phyloP scores from a whole-genome alignment of 768 basidiomycete species.

The Pulveroboletus sp. region DNA sequence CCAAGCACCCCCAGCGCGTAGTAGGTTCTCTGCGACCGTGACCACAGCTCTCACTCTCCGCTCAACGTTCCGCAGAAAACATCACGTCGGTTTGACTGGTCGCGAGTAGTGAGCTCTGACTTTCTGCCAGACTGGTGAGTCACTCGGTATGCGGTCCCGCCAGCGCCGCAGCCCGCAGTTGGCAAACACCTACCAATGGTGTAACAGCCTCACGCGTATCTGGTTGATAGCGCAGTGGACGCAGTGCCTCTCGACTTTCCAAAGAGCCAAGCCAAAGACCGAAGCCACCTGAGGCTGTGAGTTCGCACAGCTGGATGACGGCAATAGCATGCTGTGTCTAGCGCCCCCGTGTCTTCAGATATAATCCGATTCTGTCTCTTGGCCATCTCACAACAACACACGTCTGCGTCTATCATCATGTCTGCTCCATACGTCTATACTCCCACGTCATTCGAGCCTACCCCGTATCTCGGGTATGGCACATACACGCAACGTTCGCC shows the following conservation, averaged over 20 bases:
- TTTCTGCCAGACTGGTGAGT: not conserved
- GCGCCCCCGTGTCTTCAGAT: slow-evolving; percentile 13
- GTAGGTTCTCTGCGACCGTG: no score
- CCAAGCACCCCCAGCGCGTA: no score
- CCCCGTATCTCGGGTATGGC: slow-evolving; percentile 32
- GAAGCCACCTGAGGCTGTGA: no score
- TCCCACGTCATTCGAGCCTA: slow-evolving; percentile 33
- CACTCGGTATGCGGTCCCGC: not conserved
- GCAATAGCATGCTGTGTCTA: no score
- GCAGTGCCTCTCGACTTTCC: slow-evolving; percentile 1
- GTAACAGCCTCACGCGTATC: not conserved
- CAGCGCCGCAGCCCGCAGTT: not conserved
- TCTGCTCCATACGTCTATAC: slow-evolving; percentile 42
- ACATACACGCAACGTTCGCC: slow-evolving; percentile 37
- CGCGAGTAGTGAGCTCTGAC: not conserved
- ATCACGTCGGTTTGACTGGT: not conserved
- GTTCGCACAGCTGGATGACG: no score
- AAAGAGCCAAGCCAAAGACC: not conserved
- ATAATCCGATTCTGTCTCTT: slow-evolving; percentile 2
- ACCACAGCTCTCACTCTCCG: no score
- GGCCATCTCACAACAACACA: not conserved
- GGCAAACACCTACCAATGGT: not conserved
- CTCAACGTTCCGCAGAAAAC: not conserved
- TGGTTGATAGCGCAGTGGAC: not conserved
- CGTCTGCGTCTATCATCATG: slow-evolving; percentile 25